A percentile compares a stretch with the other conserved stretches of the same genome.
phyloP scores from a whole-genome alignment of 768 basidiomycete species.

The Tylopilus felleus region DNA sequence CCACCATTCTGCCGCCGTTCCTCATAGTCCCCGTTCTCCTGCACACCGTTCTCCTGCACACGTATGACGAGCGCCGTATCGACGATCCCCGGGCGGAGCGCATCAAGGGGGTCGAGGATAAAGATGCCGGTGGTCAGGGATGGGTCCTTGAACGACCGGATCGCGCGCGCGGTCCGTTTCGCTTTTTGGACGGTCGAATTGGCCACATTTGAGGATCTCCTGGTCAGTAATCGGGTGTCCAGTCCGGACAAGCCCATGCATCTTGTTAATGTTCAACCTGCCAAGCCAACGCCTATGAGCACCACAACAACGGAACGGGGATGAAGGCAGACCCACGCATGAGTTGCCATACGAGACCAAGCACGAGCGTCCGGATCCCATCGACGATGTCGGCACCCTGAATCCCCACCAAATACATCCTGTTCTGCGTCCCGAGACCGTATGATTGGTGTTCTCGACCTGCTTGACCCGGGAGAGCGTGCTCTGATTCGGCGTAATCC shows the following conservation, averaged over 20 bases:
- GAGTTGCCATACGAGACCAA: slow-evolving; percentile 96
- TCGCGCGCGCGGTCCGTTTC: slow-evolving; percentile 54
- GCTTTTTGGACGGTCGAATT: slow-evolving; percentile 80
- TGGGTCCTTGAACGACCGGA: slow-evolving; percentile 95
- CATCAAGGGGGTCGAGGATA: slow-evolving; percentile 90
- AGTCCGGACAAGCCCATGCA: slow-evolving; percentile 60
- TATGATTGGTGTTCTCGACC: no score
- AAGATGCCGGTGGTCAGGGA: slow-evolving; percentile 84
- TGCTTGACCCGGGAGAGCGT: slow-evolving; percentile 93
- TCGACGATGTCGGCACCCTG: slow-evolving; percentile 98
- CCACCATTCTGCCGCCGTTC: slow-evolving; percentile 91
- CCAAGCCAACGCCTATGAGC: no score
- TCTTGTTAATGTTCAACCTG: slow-evolving; percentile 88
- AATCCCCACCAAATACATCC: slow-evolving; percentile 91
- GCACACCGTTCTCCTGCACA: no score
- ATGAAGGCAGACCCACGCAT: slow-evolving; percentile 59
- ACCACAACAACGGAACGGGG: accelerated
- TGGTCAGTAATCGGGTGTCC: slow-evolving; percentile 86
- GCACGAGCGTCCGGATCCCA: slow-evolving; percentile 84
- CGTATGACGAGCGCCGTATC: slow-evolving; percentile 76
- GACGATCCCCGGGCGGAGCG: slow-evolving; percentile 90
- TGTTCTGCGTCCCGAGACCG: slow-evolving; percentile 87
- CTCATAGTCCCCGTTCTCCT: slow-evolving; percentile 72
- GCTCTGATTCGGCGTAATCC: slow-evolving; percentile 79
- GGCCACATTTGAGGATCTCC: slow-evolving; percentile 96